Base-by-base conservation (phyloP, 2,329 filamentous ascomycete species). In the Sclerotinia spermophila region DNA sequence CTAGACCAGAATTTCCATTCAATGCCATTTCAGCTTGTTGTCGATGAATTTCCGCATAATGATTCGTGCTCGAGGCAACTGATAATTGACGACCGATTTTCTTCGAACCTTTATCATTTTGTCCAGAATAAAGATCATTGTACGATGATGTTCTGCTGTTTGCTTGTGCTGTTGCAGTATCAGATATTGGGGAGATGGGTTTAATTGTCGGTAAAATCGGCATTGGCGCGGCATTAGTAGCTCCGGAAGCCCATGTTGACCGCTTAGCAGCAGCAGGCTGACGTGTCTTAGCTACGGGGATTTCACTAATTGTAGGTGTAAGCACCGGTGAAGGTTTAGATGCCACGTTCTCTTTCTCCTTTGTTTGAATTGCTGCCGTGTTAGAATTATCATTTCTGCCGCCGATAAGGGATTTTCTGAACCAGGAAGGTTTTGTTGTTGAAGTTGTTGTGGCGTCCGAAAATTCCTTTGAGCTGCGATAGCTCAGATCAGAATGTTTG, bases 61-160 rank as follows among this genome's bases (percentile, higher is more conserved):
- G 92, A 79, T 97, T 97, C 72, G 92, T 94, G 79, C 92, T 92
- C 10, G 95, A 98, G 70, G 93, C 92, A 60, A 97, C 90, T 1
- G 96, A 98, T 56, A 99, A 83, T 81, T 99, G 96, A 68, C 96
- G 89, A 70, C 95, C 94, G 82, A 98, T 93, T 84, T 99, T 99
- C 86, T 96, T 97, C 73, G 86, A 86, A 2, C 85, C 84, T 82
- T 93, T 91, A 73, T 91, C 89, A 58, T 90, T 82, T 44, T 81
- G 81, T 66, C 79, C 80, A 24, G 68, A 67, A 72, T 85, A 83
- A 0, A 82, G 78, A 61, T 88, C 86, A 76, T 81, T 83, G 76
- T 87, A 85, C 40, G 85, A 83, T 27, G 85, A 83, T 58, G 84
- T 83, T 66, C 89, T 86, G 71, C 87, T 89, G 78, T 88, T 94